phyloP scores from a whole-genome alignment of 1,139 yeast genomes.

The Candida anutae region DNA sequence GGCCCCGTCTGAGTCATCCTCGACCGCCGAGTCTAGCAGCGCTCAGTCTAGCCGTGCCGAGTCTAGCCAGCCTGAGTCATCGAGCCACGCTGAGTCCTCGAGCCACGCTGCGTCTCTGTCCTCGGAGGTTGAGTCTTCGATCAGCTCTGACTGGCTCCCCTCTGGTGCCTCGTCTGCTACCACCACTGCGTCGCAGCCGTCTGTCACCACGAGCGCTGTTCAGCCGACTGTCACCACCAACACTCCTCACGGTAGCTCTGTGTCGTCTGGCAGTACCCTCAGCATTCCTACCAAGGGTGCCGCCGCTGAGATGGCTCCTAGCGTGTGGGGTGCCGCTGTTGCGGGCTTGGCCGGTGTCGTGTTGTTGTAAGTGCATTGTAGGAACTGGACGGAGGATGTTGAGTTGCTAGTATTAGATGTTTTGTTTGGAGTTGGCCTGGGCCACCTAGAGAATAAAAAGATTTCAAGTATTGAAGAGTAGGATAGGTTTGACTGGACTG shows the following conservation, averaged over 20 bases:
- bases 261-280: no score
- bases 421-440: no score
- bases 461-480: no score
- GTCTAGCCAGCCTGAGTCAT: no score
- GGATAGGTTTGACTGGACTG: no score
- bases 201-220: not conserved
- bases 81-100: slow-evolving; percentile 4
- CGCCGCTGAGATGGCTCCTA: slow-evolving; percentile 2
- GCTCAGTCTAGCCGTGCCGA: no score
- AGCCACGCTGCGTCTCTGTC: slow-evolving; percentile 8
- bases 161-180: not conserved
- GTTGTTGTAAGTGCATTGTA: slow-evolving; percentile 13
- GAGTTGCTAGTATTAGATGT: no score
- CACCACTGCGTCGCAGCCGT: not conserved
- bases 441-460: no score
- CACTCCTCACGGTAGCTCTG: no score
- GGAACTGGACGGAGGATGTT: no score
- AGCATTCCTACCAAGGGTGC: no score
- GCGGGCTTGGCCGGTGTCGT: slow-evolving; percentile 13
- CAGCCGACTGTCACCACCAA: no score
- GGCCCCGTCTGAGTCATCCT: slow-evolving; percentile 7
- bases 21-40: slow-evolving; percentile 10
- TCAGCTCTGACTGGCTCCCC: slow-evolving; percentile 5
- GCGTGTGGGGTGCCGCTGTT: slow-evolving; percentile 13
- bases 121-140: slow-evolving; percentile 1